Percentiles rank a stretch among this genome's conserved stretches.
Conservation (phyloP, 2,329 filamentous ascomycete species). For the Claviceps fusiformis region DNA sequence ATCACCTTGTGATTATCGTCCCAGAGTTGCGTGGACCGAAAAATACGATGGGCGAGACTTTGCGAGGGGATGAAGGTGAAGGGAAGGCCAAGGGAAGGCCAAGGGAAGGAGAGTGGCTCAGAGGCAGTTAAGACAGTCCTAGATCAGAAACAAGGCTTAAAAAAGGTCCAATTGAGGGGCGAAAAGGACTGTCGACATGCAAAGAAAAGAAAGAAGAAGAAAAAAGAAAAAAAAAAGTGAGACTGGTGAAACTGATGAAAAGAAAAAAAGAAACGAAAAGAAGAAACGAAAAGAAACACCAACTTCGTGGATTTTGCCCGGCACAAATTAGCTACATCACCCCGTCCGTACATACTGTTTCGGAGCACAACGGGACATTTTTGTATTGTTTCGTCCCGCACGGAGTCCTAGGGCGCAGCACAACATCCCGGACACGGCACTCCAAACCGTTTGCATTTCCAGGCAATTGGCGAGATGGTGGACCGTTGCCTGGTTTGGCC, state of each 20-base stretch:
- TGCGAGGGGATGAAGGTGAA: not conserved
- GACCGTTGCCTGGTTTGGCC: not conserved
- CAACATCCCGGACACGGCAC: not conserved
- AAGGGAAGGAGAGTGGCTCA: not conserved
- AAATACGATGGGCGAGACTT: not conserved
- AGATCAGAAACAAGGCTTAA: too few species aligned
- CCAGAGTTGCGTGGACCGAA: not conserved
- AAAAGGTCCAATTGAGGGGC: too few species aligned
- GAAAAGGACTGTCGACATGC: not conserved
- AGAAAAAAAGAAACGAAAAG: too few species aligned
- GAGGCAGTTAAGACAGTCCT: too few species aligned
- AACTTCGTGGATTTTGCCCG: not conserved
- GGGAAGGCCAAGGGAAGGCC: too few species aligned
- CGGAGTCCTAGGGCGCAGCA: not conserved
- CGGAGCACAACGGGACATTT: not conserved
- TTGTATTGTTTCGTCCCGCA: conserved; percentile 1
- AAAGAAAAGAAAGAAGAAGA: too few species aligned
- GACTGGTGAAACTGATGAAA: too few species aligned
- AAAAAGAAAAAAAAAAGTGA: too few species aligned
- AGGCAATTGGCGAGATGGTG: not conserved
- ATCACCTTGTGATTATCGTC: not conserved
- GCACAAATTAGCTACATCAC: not conserved
- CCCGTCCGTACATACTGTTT: not conserved
- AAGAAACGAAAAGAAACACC: not conserved
- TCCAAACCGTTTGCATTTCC: not conserved